Percentiles rank a stretch among this genome's conserved stretches.
Evolutionary conservation across 1,284 basidiomycete genomes (phyloP).

Genomic region (Hemileia vastatrix): DNA sequence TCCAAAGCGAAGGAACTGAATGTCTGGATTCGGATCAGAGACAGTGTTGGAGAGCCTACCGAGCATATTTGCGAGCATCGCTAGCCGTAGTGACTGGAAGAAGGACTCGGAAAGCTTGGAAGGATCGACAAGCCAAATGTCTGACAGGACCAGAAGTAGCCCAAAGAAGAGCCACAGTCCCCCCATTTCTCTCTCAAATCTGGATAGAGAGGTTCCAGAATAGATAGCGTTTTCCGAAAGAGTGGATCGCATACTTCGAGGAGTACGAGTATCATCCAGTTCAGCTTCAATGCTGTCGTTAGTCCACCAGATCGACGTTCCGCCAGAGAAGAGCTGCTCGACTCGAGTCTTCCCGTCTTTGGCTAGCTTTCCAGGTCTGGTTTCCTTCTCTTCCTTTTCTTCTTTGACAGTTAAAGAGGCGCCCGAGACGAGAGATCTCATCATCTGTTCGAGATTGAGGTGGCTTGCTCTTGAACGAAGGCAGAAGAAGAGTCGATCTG

Average conservation of each 20-base stretch:
- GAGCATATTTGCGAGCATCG: constrained; percentile 68
- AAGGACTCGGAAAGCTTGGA: constrained; percentile 82
- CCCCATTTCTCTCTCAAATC: constrained; percentile 68
- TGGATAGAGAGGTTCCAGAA: constrained; percentile 62
- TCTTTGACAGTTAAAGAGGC: constrained; percentile 25
- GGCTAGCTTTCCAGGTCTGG: constrained; percentile 49
- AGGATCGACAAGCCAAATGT: constrained; percentile 73
- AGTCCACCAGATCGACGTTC: constrained; percentile 37
- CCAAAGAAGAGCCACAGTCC: constrained; percentile 67
- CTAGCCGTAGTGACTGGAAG: constrained; percentile 60
- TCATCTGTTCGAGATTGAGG: constrained; percentile 53
- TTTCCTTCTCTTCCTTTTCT: constrained; percentile 27
- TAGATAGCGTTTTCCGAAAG: constrained; percentile 57
- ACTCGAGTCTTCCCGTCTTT: constrained; percentile 54
- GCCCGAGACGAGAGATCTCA: constrained; percentile 30
- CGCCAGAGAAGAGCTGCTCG: constrained; percentile 63
- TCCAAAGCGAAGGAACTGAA: constrained; percentile 75
- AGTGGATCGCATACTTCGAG: constrained; percentile 57
- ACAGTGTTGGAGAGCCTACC: constrained; percentile 77
- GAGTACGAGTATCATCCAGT: constrained; percentile 36
- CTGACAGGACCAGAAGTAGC: constrained; percentile 78
- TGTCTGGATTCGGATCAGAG: constrained; percentile 58
- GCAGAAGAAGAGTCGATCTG: constrained; percentile 69
- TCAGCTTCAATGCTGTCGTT: constrained; percentile 26
- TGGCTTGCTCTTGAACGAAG: constrained; percentile 62